phyloP scores from a whole-genome alignment of 257 asterid genomes.

The Vinca minor region DNA sequence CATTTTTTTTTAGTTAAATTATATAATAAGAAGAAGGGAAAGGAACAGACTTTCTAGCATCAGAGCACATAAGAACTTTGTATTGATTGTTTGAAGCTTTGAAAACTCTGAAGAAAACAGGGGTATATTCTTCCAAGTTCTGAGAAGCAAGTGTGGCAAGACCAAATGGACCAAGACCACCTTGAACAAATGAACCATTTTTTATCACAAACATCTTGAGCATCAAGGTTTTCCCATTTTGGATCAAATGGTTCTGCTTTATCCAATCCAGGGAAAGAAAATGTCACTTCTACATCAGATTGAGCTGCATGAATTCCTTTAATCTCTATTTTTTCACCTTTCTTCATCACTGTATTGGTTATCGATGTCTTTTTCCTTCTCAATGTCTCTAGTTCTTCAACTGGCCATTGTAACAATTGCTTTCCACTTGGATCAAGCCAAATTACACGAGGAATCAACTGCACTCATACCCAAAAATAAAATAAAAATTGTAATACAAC shows the following conservation, averaged over 20 bases:
- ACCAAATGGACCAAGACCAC: constrained; percentile 83
- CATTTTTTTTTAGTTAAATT: too few relatives aligned
- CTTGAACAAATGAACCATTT: constrained; percentile 37
- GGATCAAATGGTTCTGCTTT: constrained; percentile 55
- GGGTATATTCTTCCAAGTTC: constrained; percentile 53
- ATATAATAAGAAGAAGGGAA: background rate
- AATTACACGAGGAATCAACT: constrained; percentile 35
- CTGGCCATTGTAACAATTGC: constrained; percentile 48
- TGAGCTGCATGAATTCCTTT: constrained; percentile 42
- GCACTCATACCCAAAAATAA: too few relatives aligned
- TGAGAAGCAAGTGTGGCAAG: constrained; percentile 53
- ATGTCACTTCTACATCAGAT: constrained; percentile 68
- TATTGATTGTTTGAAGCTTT: constrained; percentile 34
- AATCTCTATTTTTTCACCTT: constrained; percentile 25
- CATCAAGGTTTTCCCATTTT: constrained; percentile 45
- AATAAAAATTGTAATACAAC: too few relatives aligned
- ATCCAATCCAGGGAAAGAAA: constrained; percentile 51
- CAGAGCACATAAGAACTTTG: constrained; percentile 60
- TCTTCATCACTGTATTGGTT: constrained; percentile 11
- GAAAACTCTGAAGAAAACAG: constrained; percentile 64
- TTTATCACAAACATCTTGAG: constrained; percentile 41
- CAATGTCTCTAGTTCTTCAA: constrained; percentile 34
- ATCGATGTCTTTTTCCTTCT: constrained; percentile 28
- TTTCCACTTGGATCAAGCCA: constrained; percentile 37
- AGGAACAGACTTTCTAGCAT: constrained; percentile 35